A percentile compares a stretch with the other conserved stretches of the same genome.
These are phyloP conservation scores for Aplosporella prunicola DNA, from an alignment of 2,329 filamentous ascomycete species.

Conservation along the genomic window DNA sequence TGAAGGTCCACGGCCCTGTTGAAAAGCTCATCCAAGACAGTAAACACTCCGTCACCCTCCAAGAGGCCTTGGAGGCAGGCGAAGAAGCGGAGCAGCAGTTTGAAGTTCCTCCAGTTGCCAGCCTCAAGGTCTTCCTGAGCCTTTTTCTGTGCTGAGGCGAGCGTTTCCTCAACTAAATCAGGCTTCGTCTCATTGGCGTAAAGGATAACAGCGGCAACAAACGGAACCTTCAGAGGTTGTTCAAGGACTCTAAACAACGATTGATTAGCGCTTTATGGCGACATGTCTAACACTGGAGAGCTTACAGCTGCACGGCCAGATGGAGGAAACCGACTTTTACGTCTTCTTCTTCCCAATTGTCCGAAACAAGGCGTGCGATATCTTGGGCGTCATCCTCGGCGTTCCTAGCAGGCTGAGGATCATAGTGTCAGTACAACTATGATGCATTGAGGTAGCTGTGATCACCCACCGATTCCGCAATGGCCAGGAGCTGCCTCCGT, in stretches of 20 bases:
- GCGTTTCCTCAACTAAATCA: conserved; percentile 62
- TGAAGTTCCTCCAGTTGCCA: conserved; percentile 83
- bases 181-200: conserved; percentile 69
- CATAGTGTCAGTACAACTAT: neutral
- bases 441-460: neutral
- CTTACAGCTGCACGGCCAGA: conserved; percentile 63
- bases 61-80: conserved; percentile 75
- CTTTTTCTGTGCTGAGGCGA: conserved; percentile 52
- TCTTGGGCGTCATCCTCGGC: conserved; percentile 27
- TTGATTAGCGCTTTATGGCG: too few species aligned
- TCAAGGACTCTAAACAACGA: conserved; percentile 53
- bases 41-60: conserved; percentile 76
- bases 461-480: conserved; percentile 24
- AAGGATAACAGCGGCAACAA: conserved; percentile 74
- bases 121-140: conserved; percentile 58
- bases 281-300: conserved; percentile 4
- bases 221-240: conserved; percentile 96
- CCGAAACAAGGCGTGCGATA: conserved; percentile 55
- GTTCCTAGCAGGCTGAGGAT: conserved; percentile 6
- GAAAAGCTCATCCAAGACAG: conserved; percentile 82
- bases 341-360: conserved; percentile 70
- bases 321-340: conserved; percentile 64
- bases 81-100: conserved; percentile 80
- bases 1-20: conserved; percentile 84
- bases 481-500: conserved; percentile 26